Base-by-base conservation (phyloP, 1,284 basidiomycete genomes). In the Cerrena zonata region DNA sequence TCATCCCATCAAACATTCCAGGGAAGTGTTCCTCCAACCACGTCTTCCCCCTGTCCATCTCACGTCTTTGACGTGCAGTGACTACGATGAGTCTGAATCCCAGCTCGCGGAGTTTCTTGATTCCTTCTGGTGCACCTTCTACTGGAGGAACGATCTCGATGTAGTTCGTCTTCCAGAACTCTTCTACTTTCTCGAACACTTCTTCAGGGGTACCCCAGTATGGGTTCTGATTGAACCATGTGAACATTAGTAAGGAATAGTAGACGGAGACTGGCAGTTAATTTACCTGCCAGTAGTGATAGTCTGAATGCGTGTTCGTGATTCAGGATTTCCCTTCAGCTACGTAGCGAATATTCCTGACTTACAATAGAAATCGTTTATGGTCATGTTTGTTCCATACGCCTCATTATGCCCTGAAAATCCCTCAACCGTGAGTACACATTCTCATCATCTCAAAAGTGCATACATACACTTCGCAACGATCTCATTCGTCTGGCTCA, bases 11-110 rank as follows among this genome's bases (percentile, higher is more conserved):
- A 54, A 89, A 85, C 27, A 84, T 64, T 24, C 82, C 84, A 30
- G 84, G 83, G 58, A 85, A 82, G 63, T 87, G 73, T 51, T 74
- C 69, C 38, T 81, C 73, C 5, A 86, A 65, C 89, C 89, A 91
- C 41, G 71, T 67, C 72, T 82, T 80, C 47, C 81, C 88, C 36
- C 76, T 70, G 47, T 80, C 77, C 24, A 80, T 74, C 52, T 80
- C 70, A 36, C 77, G 72, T 51, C 77, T 72, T 30, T 75, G 73
- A 55, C 89, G 74, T 27, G 89, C 88, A 3, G 89, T 92, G 47
- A 92, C 80, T 53, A 92, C 80, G 52, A 89, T 69, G 45, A 87
- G 72, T 48, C 76, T 74, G 66, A 79, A 88, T 1, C 87, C 89
- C 69, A 84, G 66, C 48, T 75, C 69, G 49, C 75, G 78, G 22